Percentiles rank a stretch among this genome's conserved stretches.
These are phyloP conservation scores for Zostera marina DNA, from an alignment of 116 monocot genomes.

Conservation along the genomic window DNA sequence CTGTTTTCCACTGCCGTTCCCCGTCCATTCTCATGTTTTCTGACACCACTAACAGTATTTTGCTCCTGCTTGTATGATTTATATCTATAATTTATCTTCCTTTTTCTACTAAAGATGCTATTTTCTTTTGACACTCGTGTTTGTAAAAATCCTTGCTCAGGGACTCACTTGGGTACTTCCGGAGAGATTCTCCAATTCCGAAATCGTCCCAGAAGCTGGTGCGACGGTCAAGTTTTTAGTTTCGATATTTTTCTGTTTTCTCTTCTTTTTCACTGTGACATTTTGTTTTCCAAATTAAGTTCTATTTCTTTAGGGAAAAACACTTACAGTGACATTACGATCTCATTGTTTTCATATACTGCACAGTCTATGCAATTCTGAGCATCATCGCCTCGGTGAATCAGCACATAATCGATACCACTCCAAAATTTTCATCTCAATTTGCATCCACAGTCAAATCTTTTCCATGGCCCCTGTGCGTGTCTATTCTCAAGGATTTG, in stretches of 20 bases:
- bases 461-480: conserved; percentile 53
- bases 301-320: neutral
- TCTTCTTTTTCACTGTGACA: neutral
- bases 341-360: neutral
- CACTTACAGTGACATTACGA: neutral
- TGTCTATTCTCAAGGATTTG: conserved; percentile 59
- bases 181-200: conserved; percentile 86
- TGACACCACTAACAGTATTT: neutral
- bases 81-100: neutral
- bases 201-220: conserved; percentile 94
- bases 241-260: conserved; percentile 11
- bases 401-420: conserved; percentile 64
- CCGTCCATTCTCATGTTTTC: neutral
- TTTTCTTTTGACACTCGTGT: neutral
- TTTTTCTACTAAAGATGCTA: neutral
- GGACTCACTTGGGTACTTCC: conserved; percentile 83
- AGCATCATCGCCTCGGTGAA: conserved; percentile 59
- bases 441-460: conserved; percentile 7
- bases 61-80: neutral
- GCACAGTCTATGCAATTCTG: conserved; percentile 66
- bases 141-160: conserved; percentile 11
- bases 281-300: neutral
- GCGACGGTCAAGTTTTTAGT: conserved; percentile 20
- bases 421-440: conserved; percentile 9
- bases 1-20: neutral